Evolutionary conservation across 192 early-diverging fungal genomes (phyloP).

Genomic region (Coemansia sp.): DNA sequence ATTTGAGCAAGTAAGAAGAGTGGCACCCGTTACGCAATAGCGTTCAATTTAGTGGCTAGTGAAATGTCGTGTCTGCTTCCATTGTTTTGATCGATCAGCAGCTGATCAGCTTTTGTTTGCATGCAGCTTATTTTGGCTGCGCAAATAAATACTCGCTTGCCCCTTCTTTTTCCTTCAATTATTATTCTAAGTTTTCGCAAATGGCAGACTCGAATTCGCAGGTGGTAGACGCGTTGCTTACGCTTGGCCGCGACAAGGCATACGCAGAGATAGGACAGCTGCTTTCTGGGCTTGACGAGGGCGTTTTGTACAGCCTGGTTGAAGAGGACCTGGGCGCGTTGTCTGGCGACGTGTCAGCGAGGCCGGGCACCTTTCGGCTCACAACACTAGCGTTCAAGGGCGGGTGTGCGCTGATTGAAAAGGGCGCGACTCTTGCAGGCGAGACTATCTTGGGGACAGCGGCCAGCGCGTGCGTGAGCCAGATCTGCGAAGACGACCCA

Average conservation of each 20-base stretch:
- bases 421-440: conserved; percentile 1
- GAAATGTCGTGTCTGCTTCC: no score
- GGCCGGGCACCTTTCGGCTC: not conserved
- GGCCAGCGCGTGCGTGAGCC: conserved; percentile 29
- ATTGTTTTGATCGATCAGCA: no score
- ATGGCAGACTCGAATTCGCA: conserved; percentile 6
- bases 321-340: conserved; percentile 16
- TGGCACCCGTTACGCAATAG: no score
- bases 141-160: no score
- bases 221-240: conserved; percentile 62
- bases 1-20: no score
- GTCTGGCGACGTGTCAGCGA: not conserved
- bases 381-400: conserved; percentile 19
- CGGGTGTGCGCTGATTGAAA: conserved; percentile 25
- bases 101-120: no score
- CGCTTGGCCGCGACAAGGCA: conserved; percentile 33
- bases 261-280: conserved; percentile 17
- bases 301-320: conserved; percentile 18
- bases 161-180: no score
- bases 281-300: conserved; percentile 13
- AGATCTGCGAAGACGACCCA: conserved; percentile 37
- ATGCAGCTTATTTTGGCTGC: no score
- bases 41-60: no score
- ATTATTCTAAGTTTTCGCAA: no score
- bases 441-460: conserved; percentile 8